A percentile compares a stretch with the other conserved stretches of the same genome.
These are phyloP conservation scores for Solanum pimpinellifolium DNA, from an alignment of 257 asterid species.

Conservation along the genomic window DNA sequence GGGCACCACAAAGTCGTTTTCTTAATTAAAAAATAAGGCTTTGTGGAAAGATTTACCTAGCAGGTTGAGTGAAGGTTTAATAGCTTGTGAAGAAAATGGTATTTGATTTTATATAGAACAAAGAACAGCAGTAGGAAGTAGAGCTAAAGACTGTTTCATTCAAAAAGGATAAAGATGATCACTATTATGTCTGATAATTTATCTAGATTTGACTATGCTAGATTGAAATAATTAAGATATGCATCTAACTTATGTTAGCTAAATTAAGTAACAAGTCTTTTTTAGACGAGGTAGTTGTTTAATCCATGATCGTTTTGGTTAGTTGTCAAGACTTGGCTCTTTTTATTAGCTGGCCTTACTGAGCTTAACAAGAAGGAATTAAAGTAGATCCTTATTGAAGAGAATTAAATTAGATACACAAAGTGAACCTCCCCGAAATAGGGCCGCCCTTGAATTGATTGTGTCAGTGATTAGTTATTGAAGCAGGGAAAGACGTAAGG, in stretches of 20 bases:
- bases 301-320: background rate
- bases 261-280: background rate
- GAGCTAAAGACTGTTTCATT: background rate
- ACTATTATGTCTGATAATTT: background rate
- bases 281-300: background rate
- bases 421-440: background rate
- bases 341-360: background rate
- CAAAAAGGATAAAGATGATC: background rate
- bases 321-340: background rate
- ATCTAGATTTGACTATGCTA: background rate
- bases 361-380: background rate
- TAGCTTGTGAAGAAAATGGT: constrained; percentile 4
- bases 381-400: no score
- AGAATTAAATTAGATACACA: background rate
- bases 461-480: background rate
- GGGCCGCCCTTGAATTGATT: background rate
- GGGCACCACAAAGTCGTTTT: background rate
- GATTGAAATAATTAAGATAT: background rate
- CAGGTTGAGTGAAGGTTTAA: background rate
- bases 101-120: constrained; percentile 8
- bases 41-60: background rate
- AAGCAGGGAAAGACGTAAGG: background rate
- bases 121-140: background rate
- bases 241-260: background rate
- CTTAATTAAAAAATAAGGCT: background rate